phyloP scores from a whole-genome alignment of 768 basidiomycete species.

The Tephrocybe sp. region DNA sequence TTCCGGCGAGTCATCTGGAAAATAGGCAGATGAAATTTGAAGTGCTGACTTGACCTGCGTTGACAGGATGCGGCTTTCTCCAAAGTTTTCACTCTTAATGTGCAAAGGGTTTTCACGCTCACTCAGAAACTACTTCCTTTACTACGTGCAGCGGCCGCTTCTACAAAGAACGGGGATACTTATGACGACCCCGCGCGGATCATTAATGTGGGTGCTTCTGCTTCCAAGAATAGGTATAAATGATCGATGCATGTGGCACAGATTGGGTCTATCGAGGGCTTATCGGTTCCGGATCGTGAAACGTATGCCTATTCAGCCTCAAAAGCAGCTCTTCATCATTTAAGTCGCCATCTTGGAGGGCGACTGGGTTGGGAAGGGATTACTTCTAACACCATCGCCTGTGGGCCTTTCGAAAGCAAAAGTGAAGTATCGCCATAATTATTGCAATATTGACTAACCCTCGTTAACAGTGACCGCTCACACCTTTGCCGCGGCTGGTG shows the following conservation, averaged over 20 bases:
- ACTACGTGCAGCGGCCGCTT: conserved; percentile 44
- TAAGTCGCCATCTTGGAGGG: conserved; percentile 57
- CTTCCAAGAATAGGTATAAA: not conserved
- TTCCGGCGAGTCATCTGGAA: conserved; percentile 35
- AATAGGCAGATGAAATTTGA: conserved; percentile 9
- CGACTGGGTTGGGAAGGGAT: conserved; percentile 58
- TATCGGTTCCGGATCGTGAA: conserved; percentile 51
- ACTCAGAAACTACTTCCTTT: conserved; percentile 62
- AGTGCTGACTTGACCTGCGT: conserved; percentile 9
- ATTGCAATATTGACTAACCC: not conserved
- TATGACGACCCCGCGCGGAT: conserved; percentile 54
- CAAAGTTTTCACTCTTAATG: conserved; percentile 61
- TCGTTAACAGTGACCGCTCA: conserved; percentile 49
- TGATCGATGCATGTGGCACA: conserved; percentile 21
- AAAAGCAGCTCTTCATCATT: conserved; percentile 63
- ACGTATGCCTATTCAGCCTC: conserved; percentile 67
- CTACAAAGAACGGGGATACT: conserved; percentile 32
- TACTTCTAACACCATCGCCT: conserved; percentile 63
- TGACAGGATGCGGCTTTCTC: conserved; percentile 54
- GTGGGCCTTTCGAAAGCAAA: conserved; percentile 49
- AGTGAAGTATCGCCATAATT: conserved; percentile 21
- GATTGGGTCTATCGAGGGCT: conserved; percentile 66
- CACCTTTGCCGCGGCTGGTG: conserved; percentile 45
- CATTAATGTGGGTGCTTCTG: conserved; percentile 45
- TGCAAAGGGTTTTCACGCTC: conserved; percentile 64